phyloP scores from a whole-genome alignment of 1,284 basidiomycete genomes.

The Ceratobasidium sp. region DNA sequence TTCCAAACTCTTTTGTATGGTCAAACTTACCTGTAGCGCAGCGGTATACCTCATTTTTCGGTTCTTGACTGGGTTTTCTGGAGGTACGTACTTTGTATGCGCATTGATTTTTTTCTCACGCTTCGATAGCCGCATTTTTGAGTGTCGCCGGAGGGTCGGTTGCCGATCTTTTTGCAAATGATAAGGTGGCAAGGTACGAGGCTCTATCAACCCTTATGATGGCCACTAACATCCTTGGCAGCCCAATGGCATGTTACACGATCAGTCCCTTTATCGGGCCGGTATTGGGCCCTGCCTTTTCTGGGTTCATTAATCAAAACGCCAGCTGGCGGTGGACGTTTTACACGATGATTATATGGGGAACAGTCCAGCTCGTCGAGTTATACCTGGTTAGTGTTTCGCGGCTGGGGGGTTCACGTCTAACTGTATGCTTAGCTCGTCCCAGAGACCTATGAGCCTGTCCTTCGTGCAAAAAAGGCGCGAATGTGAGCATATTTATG shows the following conservation, averaged over 20 bases:
- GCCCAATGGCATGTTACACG: conserved; percentile 55
- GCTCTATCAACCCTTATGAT: not conserved
- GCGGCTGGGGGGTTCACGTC: not conserved
- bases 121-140: conserved; percentile 50
- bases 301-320: conserved; percentile 43
- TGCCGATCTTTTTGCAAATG: conserved; percentile 52
- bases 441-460: conserved; percentile 77
- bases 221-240: conserved; percentile 31
- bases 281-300: conserved; percentile 47
- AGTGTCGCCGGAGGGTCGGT: conserved; percentile 55
- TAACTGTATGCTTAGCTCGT: conserved; percentile 53
- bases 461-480: conserved; percentile 66
- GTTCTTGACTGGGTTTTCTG: conserved; percentile 54
- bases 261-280: conserved; percentile 52
- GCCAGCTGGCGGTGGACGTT: conserved; percentile 57
- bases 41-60: conserved; percentile 64
- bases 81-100: conserved; percentile 40
- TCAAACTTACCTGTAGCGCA: conserved; percentile 43
- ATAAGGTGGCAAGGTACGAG: conserved; percentile 50
- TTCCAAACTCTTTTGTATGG: conserved; percentile 37
- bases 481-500: conserved; percentile 45
- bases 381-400: conserved; percentile 35
- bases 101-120: not conserved
- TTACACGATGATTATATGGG: conserved; percentile 51
- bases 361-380: conserved; percentile 36